These are phyloP conservation scores for Coccinonectria pachysandricola DNA, from an alignment of 2,329 filamentous ascomycete species.

Conservation along the genomic window DNA sequence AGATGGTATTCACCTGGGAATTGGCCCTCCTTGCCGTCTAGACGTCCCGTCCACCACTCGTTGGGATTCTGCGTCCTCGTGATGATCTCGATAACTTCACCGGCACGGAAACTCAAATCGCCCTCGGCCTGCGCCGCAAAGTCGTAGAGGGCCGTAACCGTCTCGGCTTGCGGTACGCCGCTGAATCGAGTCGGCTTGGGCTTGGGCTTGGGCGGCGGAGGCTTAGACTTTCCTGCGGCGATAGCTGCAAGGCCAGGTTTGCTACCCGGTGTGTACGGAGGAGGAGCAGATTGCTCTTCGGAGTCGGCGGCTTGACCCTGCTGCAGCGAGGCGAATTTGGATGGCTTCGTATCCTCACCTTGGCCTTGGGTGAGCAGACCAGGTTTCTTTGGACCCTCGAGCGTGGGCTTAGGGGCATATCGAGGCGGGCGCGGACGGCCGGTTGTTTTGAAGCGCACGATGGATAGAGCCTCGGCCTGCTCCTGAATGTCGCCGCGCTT, in stretches of 20 bases:
- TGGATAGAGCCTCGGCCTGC: constrained; percentile 69
- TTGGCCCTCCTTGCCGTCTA: constrained; percentile 74
- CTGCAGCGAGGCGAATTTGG: constrained; percentile 21
- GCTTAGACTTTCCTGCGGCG: constrained; percentile 52
- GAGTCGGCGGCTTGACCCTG: constrained; percentile 28
- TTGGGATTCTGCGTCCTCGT: constrained; percentile 79
- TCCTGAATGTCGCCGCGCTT: constrained; percentile 87
- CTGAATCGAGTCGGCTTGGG: constrained; percentile 72
- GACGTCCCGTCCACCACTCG: constrained; percentile 89
- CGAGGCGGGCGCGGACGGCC: constrained; percentile 55
- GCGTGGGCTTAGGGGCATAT: constrained; percentile 45
- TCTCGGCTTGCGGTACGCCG: constrained; percentile 57
- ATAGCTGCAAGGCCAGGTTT: constrained; percentile 34
- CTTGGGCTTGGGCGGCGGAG: constrained; percentile 53
- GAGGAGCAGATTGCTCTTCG: constrained; percentile 51
- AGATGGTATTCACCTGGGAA: constrained; percentile 67
- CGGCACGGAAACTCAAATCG: constrained; percentile 80
- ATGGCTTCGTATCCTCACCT: constrained; percentile 27
- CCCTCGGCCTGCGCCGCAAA: constrained; percentile 93
- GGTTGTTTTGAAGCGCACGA: constrained; percentile 85
- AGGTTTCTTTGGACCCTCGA: constrained; percentile 38
- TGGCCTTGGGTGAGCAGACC: constrained; percentile 44
- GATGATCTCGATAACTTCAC: constrained; percentile 84
- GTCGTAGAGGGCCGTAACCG: constrained; percentile 85
- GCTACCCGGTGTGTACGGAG: constrained; percentile 54